phyloP scores from a whole-genome alignment of 176 grass and related monocot species.

The Rhynchospora tenuis region DNA sequence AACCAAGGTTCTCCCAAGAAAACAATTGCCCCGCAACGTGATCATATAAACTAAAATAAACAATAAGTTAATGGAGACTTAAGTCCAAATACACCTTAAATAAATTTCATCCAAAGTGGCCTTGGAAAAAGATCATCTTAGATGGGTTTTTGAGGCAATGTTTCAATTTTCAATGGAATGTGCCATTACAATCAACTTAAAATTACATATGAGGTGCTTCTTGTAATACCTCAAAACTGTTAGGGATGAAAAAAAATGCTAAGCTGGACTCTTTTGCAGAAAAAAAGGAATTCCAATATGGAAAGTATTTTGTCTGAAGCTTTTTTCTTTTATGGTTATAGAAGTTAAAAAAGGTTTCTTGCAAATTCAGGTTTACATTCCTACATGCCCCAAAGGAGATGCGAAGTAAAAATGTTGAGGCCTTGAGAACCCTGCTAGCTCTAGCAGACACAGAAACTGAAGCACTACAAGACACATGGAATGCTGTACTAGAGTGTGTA shows the following conservation, averaged over 20 bases:
- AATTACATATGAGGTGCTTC: background rate
- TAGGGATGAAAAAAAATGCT: background rate
- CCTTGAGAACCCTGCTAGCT: constrained; percentile 79
- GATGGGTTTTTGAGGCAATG: background rate
- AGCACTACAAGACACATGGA: constrained; percentile 97
- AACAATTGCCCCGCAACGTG: background rate
- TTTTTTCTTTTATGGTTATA: background rate
- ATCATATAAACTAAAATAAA: background rate
- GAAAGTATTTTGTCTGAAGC: background rate
- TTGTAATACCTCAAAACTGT: background rate
- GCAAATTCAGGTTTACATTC: constrained; percentile 88
- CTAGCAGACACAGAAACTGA: constrained; percentile 86
- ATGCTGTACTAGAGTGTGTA: constrained; percentile 98
- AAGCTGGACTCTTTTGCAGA: background rate
- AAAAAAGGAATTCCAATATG: background rate
- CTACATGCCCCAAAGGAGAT: constrained; percentile 97
- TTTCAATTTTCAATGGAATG: background rate
- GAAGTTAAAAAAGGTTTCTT: background rate
- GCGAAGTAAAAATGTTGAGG: constrained; percentile 98
- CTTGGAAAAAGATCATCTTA: background rate
- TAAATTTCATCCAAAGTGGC: background rate
- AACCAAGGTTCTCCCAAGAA: background rate
- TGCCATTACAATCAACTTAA: background rate
- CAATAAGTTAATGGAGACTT: background rate
- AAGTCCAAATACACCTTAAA: background rate